Conservation (phyloP, 345 rosid genomes). For the Abelmoschus esculentus region DNA sequence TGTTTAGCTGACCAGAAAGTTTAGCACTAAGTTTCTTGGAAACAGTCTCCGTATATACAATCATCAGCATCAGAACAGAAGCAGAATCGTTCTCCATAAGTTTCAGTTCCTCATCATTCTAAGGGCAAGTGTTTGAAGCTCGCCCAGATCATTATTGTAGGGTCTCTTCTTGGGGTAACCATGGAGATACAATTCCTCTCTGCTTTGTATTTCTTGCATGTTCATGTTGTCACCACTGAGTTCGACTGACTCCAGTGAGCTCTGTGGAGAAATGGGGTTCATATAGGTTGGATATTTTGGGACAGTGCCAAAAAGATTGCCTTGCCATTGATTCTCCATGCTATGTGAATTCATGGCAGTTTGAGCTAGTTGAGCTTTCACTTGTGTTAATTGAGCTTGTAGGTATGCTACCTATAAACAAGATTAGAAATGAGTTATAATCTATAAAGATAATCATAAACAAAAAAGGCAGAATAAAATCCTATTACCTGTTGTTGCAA, state of each 20-base stretch:
- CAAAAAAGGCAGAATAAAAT: background rate
- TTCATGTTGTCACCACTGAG: slow-evolving; percentile 20
- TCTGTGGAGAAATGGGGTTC: slow-evolving; percentile 64
- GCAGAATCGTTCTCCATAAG: background rate
- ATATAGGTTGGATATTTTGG: slow-evolving; percentile 23
- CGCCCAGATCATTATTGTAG: slow-evolving; percentile 46
- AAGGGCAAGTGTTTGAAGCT: slow-evolving; percentile 81
- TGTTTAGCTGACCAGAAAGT: slow-evolving; percentile 12
- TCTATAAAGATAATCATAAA: background rate
- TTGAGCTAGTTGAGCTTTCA: slow-evolving; percentile 63
- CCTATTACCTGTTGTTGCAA: slow-evolving; percentile 58
- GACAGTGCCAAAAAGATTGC: slow-evolving; percentile 16
- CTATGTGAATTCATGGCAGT: slow-evolving; percentile 27
- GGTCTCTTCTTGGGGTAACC: slow-evolving; percentile 38
- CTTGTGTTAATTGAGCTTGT: slow-evolving; percentile 87
- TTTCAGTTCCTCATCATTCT: slow-evolving; percentile 73
- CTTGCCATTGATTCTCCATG: slow-evolving; percentile 34
- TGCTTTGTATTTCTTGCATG: slow-evolving; percentile 35
- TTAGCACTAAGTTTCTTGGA: slow-evolving; percentile 5
- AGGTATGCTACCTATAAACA: slow-evolving; percentile 59
- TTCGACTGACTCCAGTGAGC: slow-evolving; percentile 59
- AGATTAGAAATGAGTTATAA: background rate
- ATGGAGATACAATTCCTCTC: slow-evolving; percentile 31
- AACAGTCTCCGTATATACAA: slow-evolving; percentile 15
- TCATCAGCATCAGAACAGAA: background rate